A percentile compares a stretch with the other conserved stretches of the same genome.
Evolutionary conservation across 176 grass and related monocot genomes (phyloP).

Genomic region (Juncus inflexus): DNA sequence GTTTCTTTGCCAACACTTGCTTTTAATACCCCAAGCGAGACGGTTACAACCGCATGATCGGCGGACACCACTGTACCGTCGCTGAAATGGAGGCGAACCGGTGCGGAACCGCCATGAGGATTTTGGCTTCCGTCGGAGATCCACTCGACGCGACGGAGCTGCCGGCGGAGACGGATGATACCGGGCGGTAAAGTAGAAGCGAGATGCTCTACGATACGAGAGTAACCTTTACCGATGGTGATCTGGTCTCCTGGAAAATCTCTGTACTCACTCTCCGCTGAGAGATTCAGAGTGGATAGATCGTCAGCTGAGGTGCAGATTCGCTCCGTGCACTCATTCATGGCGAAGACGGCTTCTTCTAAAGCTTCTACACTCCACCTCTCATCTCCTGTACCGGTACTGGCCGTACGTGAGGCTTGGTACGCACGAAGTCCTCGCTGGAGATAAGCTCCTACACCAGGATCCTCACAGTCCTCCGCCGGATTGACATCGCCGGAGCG

Average conservation of each 20-base stretch:
- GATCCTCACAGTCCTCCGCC: background rate
- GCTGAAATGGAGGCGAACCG: slow-evolving; percentile 54
- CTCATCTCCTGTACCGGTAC: background rate
- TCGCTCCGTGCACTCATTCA: slow-evolving; percentile 59
- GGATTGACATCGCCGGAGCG: slow-evolving; percentile 36
- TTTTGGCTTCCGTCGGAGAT: background rate
- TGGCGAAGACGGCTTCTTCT: slow-evolving; percentile 57
- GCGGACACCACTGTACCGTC: slow-evolving; percentile 24
- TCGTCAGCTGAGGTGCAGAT: slow-evolving; percentile 58
- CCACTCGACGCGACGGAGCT: slow-evolving; percentile 59
- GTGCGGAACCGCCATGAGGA: background rate
- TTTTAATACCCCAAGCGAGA: slow-evolving; percentile 81
- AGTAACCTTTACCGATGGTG: slow-evolving; percentile 72
- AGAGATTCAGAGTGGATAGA: slow-evolving; percentile 58
- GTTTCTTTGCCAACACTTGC: slow-evolving; percentile 37
- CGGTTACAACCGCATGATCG: slow-evolving; percentile 77
- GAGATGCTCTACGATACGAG: slow-evolving; percentile 51
- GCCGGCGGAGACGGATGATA: slow-evolving; percentile 40
- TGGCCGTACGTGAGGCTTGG: slow-evolving; percentile 26
- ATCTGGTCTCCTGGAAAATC: slow-evolving; percentile 83
- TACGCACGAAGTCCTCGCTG: slow-evolving; percentile 46
- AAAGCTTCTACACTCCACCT: slow-evolving; percentile 37
- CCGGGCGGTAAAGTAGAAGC: slow-evolving; percentile 38
- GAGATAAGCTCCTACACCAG: slow-evolving; percentile 50
- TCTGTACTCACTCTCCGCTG: slow-evolving; percentile 75